phyloP scores from a whole-genome alignment of 768 basidiomycete species.

The Mycena floridula region DNA sequence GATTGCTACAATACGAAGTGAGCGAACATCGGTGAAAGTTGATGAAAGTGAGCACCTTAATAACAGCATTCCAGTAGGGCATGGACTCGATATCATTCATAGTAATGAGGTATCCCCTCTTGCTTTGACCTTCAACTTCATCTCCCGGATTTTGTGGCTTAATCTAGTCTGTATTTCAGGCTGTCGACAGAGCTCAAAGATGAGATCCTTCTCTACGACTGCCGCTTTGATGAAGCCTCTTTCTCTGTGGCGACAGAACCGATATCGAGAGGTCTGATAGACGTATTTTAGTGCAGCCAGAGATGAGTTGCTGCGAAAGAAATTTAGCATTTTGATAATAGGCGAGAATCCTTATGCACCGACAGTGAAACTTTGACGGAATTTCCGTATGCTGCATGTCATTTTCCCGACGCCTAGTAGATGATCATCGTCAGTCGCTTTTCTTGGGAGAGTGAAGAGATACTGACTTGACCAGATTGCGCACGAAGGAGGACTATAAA shows the following conservation, averaged over 20 bases:
- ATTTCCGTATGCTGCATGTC: conserved; percentile 5
- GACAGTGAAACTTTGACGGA: conserved; percentile 3
- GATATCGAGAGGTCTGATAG: conserved; percentile 24
- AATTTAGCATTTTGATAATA: not conserved
- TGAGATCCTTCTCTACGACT: conserved; percentile 18
- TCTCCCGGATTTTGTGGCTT: conserved; percentile 47
- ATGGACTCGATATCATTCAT: conserved; percentile 25
- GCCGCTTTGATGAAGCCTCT: conserved; percentile 12
- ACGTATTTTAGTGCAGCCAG: conserved; percentile 26
- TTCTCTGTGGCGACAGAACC: conserved; percentile 18
- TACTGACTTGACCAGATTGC: conserved; percentile 5
- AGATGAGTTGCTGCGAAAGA: conserved; percentile 18
- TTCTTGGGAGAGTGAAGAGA: not conserved
- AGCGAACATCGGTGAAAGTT: not conserved
- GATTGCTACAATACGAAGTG: conserved; percentile 16
- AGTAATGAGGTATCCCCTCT: conserved; percentile 10
- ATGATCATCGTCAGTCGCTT: not conserved
- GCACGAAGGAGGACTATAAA: conserved; percentile 1
- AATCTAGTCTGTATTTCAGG: conserved; percentile 55
- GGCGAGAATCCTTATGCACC: not conserved
- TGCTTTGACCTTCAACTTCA: conserved; percentile 6
- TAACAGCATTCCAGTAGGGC: conserved; percentile 17
- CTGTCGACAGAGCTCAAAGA: conserved; percentile 56
- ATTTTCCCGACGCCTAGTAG: conserved; percentile 3
- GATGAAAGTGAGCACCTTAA: conserved; percentile 12